A percentile compares a stretch with the other conserved stretches of the same genome.
These are phyloP conservation scores for Shiraia bambusicola DNA, from an alignment of 2,329 filamentous ascomycete genomes.

Conservation along the genomic window DNA sequence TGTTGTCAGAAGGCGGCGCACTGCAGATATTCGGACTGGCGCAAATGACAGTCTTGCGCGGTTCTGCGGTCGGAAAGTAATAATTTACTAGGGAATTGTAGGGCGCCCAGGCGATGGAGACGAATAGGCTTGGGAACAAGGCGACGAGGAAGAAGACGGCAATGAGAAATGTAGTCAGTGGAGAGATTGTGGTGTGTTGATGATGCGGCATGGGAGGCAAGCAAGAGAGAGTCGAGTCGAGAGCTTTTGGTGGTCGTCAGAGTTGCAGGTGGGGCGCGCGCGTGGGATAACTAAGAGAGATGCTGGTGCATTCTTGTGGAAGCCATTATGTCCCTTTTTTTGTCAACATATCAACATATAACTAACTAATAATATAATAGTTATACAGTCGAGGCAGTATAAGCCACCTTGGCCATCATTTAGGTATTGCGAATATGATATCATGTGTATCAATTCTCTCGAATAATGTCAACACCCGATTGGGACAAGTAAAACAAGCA, in stretches of 20 bases:
- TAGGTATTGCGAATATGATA: neutral
- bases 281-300: neutral
- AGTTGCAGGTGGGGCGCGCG: neutral
- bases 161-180: constrained; percentile 49
- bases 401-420: too few species aligned
- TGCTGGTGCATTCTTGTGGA: neutral
- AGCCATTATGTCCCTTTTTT: too few species aligned
- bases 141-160: constrained; percentile 52
- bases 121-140: constrained; percentile 53
- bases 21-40: constrained; percentile 30
- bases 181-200: constrained; percentile 31
- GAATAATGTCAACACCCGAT: too few species aligned
- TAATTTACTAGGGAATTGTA: constrained; percentile 33
- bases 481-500: too few species aligned
- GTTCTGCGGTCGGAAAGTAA: constrained; percentile 22
- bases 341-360: too few species aligned
- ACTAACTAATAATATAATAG: too few species aligned
- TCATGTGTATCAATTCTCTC: too few species aligned
- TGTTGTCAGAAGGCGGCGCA: constrained; percentile 16
- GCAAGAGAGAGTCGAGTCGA: constrained; percentile 9
- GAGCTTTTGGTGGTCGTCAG: constrained; percentile 8
- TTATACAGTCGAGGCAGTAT: neutral
- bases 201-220: constrained; percentile 19
- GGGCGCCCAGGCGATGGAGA: constrained; percentile 43
- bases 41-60: constrained; percentile 26